A percentile compares a stretch with the other conserved stretches of the same genome.
Conservation (phyloP, 1,284 basidiomycete genomes). For the Salmacisia buchloeana region DNA sequence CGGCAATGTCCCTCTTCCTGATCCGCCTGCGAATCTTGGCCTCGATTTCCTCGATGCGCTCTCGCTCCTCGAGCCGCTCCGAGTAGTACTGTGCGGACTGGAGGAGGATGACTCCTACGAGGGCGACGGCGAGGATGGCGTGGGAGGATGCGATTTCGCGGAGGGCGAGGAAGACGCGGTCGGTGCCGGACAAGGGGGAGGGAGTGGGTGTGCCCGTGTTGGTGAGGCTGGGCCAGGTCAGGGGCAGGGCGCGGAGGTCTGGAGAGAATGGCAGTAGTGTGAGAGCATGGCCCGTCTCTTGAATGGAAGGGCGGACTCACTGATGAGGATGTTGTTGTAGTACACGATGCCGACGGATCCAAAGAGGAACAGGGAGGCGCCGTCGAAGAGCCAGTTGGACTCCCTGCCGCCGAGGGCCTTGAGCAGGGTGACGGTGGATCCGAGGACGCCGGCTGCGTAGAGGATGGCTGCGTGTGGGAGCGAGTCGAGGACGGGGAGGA, state of each 20-base stretch:
- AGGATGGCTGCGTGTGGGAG: conserved; percentile 27
- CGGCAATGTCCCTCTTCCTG: neutral
- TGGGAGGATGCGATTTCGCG: conserved; percentile 46
- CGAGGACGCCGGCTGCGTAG: conserved; percentile 22
- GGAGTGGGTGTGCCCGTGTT: neutral
- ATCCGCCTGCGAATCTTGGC: conserved; percentile 35
- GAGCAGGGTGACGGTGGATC: conserved; percentile 10
- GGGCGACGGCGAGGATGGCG: conserved; percentile 43
- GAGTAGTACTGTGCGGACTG: conserved; percentile 50
- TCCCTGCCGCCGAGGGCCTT: conserved; percentile 41
- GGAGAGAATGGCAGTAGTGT: neutral
- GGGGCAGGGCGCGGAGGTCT: conserved; percentile 25
- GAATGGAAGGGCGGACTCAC: conserved; percentile 16
- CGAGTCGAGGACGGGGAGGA: conserved; percentile 27
- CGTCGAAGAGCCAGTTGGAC: conserved; percentile 50
- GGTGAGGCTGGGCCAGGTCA: conserved; percentile 14
- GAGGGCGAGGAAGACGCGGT: conserved; percentile 21
- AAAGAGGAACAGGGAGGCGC: conserved; percentile 48
- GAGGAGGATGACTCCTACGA: conserved; percentile 44
- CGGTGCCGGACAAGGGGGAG: conserved; percentile 13
- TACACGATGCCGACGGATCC: conserved; percentile 40
- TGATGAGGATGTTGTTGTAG: conserved; percentile 39
- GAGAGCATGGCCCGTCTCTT: neutral
- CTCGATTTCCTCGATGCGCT: conserved; percentile 46
- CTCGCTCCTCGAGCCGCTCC: conserved; percentile 45